Percentiles rank a stretch among this genome's conserved stretches.
These are phyloP conservation scores for Talaromyces sp. DNA, from an alignment of 2,329 filamentous ascomycete species.

Conservation along the genomic window DNA sequence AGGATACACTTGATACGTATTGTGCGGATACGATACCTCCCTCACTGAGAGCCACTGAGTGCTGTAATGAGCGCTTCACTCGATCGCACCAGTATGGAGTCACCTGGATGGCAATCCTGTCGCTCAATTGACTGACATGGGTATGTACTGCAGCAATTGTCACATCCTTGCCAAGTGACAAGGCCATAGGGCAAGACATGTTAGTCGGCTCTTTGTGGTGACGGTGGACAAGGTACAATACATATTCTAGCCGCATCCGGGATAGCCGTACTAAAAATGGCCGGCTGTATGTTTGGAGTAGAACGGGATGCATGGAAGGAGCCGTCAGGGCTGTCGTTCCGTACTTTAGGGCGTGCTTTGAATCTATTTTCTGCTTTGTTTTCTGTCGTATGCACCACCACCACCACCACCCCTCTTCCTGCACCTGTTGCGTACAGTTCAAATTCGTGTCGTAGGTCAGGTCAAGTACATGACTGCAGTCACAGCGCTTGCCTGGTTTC, in stretches of 20 bases:
- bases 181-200: conserved; percentile 1
- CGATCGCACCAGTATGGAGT: background rate
- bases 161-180: background rate
- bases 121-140: background rate
- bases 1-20: background rate
- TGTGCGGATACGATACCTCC: background rate
- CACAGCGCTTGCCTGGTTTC: conserved; percentile 2
- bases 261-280: background rate
- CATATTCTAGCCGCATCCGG: background rate
- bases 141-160: background rate
- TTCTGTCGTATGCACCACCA: background rate
- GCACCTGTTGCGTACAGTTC: background rate
- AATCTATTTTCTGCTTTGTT: background rate
- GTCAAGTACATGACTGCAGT: background rate
- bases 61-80: background rate
- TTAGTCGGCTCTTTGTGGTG: background rate
- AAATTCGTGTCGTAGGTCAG: background rate
- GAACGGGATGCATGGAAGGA: conserved; percentile 5
- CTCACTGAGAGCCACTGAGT: background rate
- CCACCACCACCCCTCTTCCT: background rate
- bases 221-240: background rate
- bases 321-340: conserved; percentile 7
- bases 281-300: background rate
- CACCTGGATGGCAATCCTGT: background rate
- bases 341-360: conserved; percentile 12